Conservation (phyloP, 257 asterid species). For the Linderniella brevidens region DNA sequence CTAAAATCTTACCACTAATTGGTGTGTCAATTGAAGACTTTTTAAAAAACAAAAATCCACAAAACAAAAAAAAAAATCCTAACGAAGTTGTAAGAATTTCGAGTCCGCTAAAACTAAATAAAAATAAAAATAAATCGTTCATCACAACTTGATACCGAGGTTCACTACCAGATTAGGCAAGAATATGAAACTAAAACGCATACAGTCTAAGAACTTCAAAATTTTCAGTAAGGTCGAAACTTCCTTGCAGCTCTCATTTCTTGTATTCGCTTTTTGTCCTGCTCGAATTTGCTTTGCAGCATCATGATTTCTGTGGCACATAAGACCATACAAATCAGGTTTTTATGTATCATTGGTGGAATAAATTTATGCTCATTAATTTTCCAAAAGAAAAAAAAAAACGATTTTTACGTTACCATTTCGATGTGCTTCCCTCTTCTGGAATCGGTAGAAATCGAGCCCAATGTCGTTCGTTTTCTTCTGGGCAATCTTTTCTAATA, state of each 20-base stretch:
- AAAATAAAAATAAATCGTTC: too few relatives aligned
- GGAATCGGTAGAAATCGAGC: conserved; percentile 69
- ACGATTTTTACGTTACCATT: conserved; percentile 30
- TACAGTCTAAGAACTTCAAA: too few relatives aligned
- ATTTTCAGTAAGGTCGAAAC: conserved; percentile 54
- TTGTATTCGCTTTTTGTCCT: conserved; percentile 85
- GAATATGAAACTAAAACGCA: too few relatives aligned
- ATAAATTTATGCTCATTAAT: background rate
- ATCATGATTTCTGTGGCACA: conserved; percentile 56
- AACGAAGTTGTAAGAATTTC: too few relatives aligned
- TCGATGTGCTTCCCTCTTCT: conserved; percentile 73
- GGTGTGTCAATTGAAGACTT: too few relatives aligned
- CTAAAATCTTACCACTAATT: too few relatives aligned
- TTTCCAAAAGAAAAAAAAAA: background rate
- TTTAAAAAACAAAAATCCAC: too few relatives aligned
- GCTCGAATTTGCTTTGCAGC: conserved; percentile 87
- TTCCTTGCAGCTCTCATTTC: conserved; percentile 79
- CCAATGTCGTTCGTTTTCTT: conserved; percentile 61
- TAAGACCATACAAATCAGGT: background rate
- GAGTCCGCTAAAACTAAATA: too few relatives aligned
- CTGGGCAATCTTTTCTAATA: conserved; percentile 42
- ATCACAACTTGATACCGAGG: too few relatives aligned
- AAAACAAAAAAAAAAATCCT: too few relatives aligned
- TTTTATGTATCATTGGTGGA: too few relatives aligned
- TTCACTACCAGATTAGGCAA: too few relatives aligned